Evolutionary conservation across 1,284 basidiomycete species (phyloP).

Genomic region (Rhodotorula sp.): DNA sequence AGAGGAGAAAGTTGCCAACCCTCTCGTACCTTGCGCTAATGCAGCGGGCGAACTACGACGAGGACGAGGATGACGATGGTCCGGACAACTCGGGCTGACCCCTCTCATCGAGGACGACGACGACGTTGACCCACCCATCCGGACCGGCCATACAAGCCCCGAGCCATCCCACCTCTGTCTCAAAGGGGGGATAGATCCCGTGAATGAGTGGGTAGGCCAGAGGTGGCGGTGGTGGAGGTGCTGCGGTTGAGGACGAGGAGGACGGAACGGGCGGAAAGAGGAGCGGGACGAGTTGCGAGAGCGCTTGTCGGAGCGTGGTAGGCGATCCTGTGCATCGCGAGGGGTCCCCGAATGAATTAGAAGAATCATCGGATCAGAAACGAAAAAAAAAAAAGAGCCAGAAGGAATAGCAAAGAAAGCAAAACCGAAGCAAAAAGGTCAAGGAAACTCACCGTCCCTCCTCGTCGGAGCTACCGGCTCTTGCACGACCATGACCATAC

Average conservation of each 20-base stretch:
- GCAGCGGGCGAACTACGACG: too few species aligned
- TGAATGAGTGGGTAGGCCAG: conserved; percentile 67
- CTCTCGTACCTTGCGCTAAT: too few species aligned
- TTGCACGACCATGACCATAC: conserved; percentile 79
- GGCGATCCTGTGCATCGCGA: conserved; percentile 16
- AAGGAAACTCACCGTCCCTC: conserved; percentile 54
- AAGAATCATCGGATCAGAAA: too few species aligned
- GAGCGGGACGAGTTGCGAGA: conserved; percentile 29
- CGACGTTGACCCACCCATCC: conserved; percentile 88
- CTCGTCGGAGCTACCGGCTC: conserved; percentile 78
- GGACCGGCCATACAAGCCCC: conserved; percentile 83
- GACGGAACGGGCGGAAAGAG: conserved; percentile 44
- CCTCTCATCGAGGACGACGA: conserved; percentile 23
- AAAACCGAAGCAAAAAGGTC: neutral
- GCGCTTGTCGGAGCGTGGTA: conserved; percentile 49
- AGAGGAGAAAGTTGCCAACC: too few species aligned
- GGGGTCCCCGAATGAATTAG: too few species aligned
- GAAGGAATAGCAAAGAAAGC: too few species aligned
- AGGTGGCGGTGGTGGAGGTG: conserved; percentile 2
- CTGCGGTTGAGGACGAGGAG: conserved; percentile 51
- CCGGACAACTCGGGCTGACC: neutral
- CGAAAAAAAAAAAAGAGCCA: neutral
- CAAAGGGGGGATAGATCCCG: conserved; percentile 79
- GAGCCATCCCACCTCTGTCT: conserved; percentile 88
- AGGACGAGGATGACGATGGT: too few species aligned